These are phyloP conservation scores for Fusarium fracticaudum DNA, from an alignment of 2,329 filamentous ascomycete genomes.

Conservation along the genomic window DNA sequence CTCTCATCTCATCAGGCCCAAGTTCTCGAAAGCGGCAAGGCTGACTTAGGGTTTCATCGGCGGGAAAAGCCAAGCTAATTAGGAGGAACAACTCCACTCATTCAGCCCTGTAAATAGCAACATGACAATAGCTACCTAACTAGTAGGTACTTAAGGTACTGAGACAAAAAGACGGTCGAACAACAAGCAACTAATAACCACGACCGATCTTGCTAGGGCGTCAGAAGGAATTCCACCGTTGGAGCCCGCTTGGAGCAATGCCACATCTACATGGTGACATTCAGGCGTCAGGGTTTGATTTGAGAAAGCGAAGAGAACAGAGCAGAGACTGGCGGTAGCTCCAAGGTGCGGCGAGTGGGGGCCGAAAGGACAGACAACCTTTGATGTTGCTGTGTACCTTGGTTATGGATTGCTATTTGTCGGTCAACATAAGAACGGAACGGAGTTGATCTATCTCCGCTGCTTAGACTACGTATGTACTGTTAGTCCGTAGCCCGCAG, in stretches of 20 bases:
- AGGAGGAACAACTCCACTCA: conserved; percentile 11
- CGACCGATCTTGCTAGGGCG: not conserved
- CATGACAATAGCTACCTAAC: not conserved
- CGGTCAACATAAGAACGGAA: conserved; percentile 3
- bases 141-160: not conserved
- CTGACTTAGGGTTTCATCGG: conserved; percentile 35
- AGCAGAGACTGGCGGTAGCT: conserved; percentile 9
- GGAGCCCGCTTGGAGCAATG: conserved; percentile 8
- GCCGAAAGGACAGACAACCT: conserved; percentile 11
- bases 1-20: not conserved
- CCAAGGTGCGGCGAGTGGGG: conserved; percentile 29
- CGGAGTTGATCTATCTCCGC: not conserved
- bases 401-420: not conserved
- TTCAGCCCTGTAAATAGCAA: conserved; percentile 38
- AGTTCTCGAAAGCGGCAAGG: conserved; percentile 29
- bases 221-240: not conserved
- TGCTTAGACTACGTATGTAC: not conserved
- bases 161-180: not conserved
- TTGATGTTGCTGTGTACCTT: not conserved
- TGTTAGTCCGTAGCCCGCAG: not conserved
- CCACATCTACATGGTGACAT: not conserved
- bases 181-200: not conserved
- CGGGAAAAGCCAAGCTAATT: not conserved
- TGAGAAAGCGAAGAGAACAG: not conserved
- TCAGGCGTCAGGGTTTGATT: not conserved